Percentiles rank a stretch among this genome's conserved stretches.
Conservation (phyloP, 2,329 filamentous ascomycete genomes). For the Pseudodiploospora longispora region DNA sequence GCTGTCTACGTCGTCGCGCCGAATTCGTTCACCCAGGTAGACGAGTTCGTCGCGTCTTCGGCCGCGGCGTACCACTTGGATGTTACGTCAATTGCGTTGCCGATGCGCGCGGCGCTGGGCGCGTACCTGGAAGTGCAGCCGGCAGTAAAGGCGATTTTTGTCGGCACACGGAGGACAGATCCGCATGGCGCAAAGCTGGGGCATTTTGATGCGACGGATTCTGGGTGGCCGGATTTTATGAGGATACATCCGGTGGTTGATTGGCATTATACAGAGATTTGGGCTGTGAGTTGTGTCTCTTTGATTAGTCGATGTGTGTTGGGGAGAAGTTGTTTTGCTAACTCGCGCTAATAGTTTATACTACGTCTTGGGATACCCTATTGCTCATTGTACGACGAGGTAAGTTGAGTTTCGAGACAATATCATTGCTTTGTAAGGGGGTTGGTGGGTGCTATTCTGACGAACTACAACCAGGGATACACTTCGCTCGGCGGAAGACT, state of each 20-base stretch:
- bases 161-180: conserved; percentile 76
- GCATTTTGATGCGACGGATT: conserved; percentile 81
- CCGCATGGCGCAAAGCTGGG: conserved; percentile 74
- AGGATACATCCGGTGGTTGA: conserved; percentile 92
- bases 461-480: conserved; percentile 49
- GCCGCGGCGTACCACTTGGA: conserved; percentile 64
- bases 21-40: conserved; percentile 79
- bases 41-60: conserved; percentile 68
- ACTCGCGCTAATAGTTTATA: conserved; percentile 57
- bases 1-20: conserved; percentile 83
- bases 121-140: conserved; percentile 62
- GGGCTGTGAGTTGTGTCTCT: conserved; percentile 57
- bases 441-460: not conserved
- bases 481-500: conserved; percentile 85
- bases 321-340: not conserved
- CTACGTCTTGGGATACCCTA: conserved; percentile 73
- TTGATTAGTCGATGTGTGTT: not conserved
- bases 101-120: conserved; percentile 76
- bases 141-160: conserved; percentile 51
- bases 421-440: not conserved
- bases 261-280: conserved; percentile 94
- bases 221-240: conserved; percentile 87
- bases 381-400: conserved; percentile 72
- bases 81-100: conserved; percentile 62
- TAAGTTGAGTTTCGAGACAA: conserved; percentile 17